Percentiles rank a stretch among this genome's conserved stretches.
Evolutionary conservation across 225 moss, liverwort and hornwort genomes (phyloP).

Genomic region (Physcomitrium patens): DNA sequence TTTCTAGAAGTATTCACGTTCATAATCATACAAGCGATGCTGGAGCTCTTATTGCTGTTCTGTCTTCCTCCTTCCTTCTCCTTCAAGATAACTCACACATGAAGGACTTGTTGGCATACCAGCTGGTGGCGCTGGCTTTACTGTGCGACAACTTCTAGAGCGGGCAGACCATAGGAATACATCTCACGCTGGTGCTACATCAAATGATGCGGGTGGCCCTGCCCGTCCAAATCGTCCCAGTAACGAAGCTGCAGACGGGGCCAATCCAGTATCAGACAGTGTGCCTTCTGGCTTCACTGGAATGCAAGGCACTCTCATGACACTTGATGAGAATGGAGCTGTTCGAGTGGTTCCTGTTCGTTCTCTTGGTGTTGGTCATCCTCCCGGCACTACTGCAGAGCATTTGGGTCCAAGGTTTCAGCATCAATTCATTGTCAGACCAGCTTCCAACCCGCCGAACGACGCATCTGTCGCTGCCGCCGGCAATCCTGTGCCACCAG

Average conservation of each 20-base stretch:
- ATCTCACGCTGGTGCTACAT: conserved; percentile 40
- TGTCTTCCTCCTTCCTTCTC: conserved; percentile 57
- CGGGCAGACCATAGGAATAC: conserved; percentile 57
- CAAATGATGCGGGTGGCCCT: conserved; percentile 44
- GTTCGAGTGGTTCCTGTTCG: conserved; percentile 88
- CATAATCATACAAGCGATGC: conserved; percentile 77
- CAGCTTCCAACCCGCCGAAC: conserved; percentile 39
- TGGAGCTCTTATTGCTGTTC: conserved; percentile 67
- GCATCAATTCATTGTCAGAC: conserved; percentile 61
- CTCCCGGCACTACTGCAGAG: conserved; percentile 37
- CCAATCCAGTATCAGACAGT: conserved; percentile 42
- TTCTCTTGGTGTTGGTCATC: conserved; percentile 55
- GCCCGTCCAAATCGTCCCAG: conserved; percentile 53
- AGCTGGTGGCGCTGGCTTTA: conserved; percentile 68
- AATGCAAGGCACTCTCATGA: conserved; percentile 94
- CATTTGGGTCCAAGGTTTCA: conserved; percentile 71
- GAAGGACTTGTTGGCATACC: conserved; percentile 62
- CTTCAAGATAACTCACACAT: conserved; percentile 58
- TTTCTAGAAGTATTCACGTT: conserved; percentile 79
- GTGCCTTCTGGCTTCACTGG: conserved; percentile 45
- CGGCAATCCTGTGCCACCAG: conserved; percentile 39
- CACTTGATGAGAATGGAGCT: conserved; percentile 85
- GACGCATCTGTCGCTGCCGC: conserved; percentile 41
- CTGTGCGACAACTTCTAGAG: conserved; percentile 77
- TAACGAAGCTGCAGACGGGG: conserved; percentile 55